phyloP scores from a whole-genome alignment of 257 asterid genomes.

The Ilex asprella region DNA sequence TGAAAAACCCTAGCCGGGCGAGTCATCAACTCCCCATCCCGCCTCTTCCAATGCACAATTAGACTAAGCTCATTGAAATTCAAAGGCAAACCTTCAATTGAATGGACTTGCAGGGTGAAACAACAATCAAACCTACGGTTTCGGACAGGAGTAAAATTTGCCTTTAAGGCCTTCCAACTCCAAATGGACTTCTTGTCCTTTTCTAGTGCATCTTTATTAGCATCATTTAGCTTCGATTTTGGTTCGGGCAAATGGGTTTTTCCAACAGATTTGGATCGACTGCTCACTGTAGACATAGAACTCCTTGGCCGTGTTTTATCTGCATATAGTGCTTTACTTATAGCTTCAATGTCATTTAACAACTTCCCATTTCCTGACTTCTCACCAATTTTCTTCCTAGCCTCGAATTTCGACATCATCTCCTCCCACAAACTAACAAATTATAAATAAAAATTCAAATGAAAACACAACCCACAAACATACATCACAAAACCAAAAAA shows the following conservation, averaged over 20 bases:
- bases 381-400: conserved; percentile 58
- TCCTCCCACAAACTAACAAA: conserved; percentile 29
- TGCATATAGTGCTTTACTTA: conserved; percentile 53
- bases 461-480: conserved; percentile 11
- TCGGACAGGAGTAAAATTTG: conserved; percentile 51
- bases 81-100: conserved; percentile 63
- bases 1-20: conserved; percentile 44
- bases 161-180: conserved; percentile 90
- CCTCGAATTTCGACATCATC: conserved; percentile 56
- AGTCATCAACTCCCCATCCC: conserved; percentile 67
- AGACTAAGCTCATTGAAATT: conserved; percentile 52
- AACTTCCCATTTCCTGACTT: conserved; percentile 60
- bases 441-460: conserved; percentile 14
- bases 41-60: conserved; percentile 81
- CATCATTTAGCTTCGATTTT: conserved; percentile 40
- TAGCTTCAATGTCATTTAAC: conserved; percentile 63
- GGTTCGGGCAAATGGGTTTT: conserved; percentile 49
- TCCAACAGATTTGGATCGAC: conserved; percentile 81
- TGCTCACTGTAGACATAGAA: conserved; percentile 65
- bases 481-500: background rate
- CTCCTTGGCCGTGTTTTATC: conserved; percentile 50
- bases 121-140: conserved; percentile 59
- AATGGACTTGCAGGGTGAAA: conserved; percentile 77
- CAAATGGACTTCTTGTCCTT: conserved; percentile 76
- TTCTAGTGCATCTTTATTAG: conserved; percentile 44